Evolutionary conservation across 805 yeast species (phyloP), one percentile per base, ranked within the genome.

Genomic region (Kodamaea nitidulidarum): DNA sequence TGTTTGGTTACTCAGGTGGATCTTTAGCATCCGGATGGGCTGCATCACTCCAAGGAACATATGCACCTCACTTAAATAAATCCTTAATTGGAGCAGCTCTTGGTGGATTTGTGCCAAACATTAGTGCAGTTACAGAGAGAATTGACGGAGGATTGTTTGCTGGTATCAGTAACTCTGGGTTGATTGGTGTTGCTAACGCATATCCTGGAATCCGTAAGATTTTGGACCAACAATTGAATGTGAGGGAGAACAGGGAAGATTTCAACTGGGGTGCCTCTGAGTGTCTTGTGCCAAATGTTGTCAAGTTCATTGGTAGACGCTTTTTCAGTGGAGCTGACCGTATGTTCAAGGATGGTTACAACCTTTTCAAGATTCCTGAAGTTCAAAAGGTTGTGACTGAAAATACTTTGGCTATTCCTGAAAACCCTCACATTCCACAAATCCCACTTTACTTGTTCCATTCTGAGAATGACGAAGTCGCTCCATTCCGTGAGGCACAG

Each of bases 71-170:
- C 14, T 45, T 54, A 26, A 29, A 32, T 12, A 15, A 14, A 7
- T 36, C 36, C 10, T 32, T 46, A 26, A 7, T 52, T 45, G 71
- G 68, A 9, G 65, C 54, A 6, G 64, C 64, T 1, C 21, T 61
- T 7, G 70, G 70, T 7, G 70, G 70, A 2, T 52, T 61, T 49
- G 63, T 59, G 9, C 53, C 64, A 10, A 60, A 64, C 38, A 45
- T 63, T 20, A 58, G 62, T 6, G 53, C 52, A 15, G 52, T 60
- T 1, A 53, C 55, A 1, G 46, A 36, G 12, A 44, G 49, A 7
- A 46, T 52, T 12, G 62, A 58, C 20, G 63, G 63, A 2, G 47
- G 51, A 4, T 7, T 50, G 1, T 56, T 51, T 21, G 54, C 65
- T 2, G 70, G 67, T 1, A 49, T 65, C 14, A 52, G 52, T 22